Conservation (phyloP, 2,329 filamentous ascomycete species). For the Pseudogymnoascus sp. region DNA sequence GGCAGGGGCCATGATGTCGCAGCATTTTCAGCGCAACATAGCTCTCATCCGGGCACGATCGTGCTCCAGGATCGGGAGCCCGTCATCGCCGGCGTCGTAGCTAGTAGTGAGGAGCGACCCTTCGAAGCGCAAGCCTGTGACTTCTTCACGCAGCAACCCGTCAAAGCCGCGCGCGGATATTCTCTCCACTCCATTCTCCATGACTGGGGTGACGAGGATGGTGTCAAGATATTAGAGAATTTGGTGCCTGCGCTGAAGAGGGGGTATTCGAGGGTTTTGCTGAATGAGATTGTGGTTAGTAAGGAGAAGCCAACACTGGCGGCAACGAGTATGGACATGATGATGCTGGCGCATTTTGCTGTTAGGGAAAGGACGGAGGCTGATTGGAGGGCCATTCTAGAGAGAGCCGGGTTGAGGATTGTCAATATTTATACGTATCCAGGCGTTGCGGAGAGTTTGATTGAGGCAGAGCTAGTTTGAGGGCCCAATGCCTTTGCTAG, state of each 20-base stretch:
- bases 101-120: conserved; percentile 17
- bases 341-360: conserved; percentile 18
- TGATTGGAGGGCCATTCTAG: conserved; percentile 17
- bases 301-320: background rate
- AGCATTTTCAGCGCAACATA: too few relatives aligned
- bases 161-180: conserved; percentile 29
- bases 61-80: background rate
- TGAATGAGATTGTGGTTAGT: background rate
- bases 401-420: conserved; percentile 15
- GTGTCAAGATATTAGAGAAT: conserved; percentile 15
- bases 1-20: conserved; percentile 13
- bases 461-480: conserved; percentile 11
- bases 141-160: conserved; percentile 32
- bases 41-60: too few relatives aligned
- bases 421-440: conserved; percentile 14
- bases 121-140: conserved; percentile 29
- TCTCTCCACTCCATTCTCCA: conserved; percentile 27
- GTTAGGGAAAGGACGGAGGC: conserved; percentile 17
- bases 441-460: conserved; percentile 11
- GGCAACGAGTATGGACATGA: conserved; percentile 18
- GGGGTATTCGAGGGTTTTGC: background rate
- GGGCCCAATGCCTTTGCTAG: too few relatives aligned
- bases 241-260: conserved; percentile 24
- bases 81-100: conserved; percentile 15
- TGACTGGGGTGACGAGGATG: conserved; percentile 23